phyloP scores from a whole-genome alignment of 176 grass and related monocot species.

The Rhipidocladum racemiflorum region DNA sequence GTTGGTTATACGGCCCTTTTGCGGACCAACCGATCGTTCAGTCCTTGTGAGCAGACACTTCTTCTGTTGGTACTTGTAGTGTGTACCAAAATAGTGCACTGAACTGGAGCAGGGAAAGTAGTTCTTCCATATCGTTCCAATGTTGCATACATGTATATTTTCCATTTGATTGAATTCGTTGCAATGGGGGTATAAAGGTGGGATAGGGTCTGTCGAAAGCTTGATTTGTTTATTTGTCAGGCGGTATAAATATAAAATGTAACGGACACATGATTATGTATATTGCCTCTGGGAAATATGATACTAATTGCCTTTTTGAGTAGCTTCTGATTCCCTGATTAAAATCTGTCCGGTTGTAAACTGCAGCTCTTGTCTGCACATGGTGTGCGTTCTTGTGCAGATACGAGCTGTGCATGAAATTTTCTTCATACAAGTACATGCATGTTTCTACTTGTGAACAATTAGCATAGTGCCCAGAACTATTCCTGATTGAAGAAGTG shows the following conservation, averaged over 20 bases:
- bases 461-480: not conserved
- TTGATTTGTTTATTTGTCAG: slow-evolving; percentile 44
- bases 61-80: slow-evolving; percentile 27
- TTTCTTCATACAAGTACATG: not conserved
- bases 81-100: slow-evolving; percentile 35
- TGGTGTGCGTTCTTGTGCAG: not conserved
- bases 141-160: slow-evolving; percentile 51
- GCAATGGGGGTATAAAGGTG: slow-evolving; percentile 42
- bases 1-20: slow-evolving; percentile 56
- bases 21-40: slow-evolving; percentile 49
- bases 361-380: slow-evolving; percentile 11
- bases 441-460: slow-evolving; percentile 14
- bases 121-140: slow-evolving; percentile 42
- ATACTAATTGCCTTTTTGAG: slow-evolving; percentile 34
- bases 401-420: not conserved
- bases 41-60: slow-evolving; percentile 35
- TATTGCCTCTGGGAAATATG: slow-evolving; percentile 41
- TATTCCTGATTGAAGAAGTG: slow-evolving; percentile 4
- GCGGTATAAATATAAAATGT: slow-evolving; percentile 47
- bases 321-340: slow-evolving; percentile 33
- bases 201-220: slow-evolving; percentile 38
- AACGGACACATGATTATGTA: slow-evolving; percentile 29
- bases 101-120: slow-evolving; percentile 49
- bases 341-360: not conserved
- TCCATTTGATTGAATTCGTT: slow-evolving; percentile 50